Base-by-base conservation (phyloP, 2,329 filamentous ascomycete species). In the Colletotrichum sojae region DNA sequence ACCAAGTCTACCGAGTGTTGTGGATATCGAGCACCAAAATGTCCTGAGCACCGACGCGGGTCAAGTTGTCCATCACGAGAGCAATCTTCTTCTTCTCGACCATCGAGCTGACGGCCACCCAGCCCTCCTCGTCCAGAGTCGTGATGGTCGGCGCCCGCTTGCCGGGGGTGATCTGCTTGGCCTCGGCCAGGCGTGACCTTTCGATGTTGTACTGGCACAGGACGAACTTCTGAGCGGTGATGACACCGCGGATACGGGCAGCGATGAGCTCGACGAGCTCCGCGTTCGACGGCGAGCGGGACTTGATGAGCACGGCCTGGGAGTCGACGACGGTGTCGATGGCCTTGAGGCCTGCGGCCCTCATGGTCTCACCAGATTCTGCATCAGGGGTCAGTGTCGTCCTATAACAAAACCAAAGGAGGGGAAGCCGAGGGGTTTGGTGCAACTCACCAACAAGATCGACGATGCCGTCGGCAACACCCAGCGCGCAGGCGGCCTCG, bases 351-450 rank as follows among this genome's bases (percentile, higher is more conserved):
- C 96, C 96, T 51, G 95, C 95, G 20, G 95, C 96, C 77, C 93
- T 92, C 96, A 99, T 99, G 0, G 96, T 99, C 82, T 98, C 95
- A 65, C 96, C 96, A 20, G 96, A 98, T 85, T 99, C 95, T 96
- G 74, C 2, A 20, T 10, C 18, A 27, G 2, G 15, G 20, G 57
- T 66, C 36, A 63, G 55, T n/a, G 6, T 27, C 46, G 25, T 15
- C 16, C 9, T 49, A 18, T 48, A 13, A 13, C 13, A 16, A 45
- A 39, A 55, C 51, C 45, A 45, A 16, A 49, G 39, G 25, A 8
- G 31, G 31, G 9, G 31, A 9, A 36, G 31, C 31, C 8, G 31
- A 2, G 15, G 4, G 18, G 10, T 31, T 25, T 6, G 22, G 9
- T 25, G 10, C 53, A n/a, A 89, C 92, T 79, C 82, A 96, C 94